A percentile compares a stretch with the other conserved stretches of the same genome.
These are phyloP conservation scores for Entophlyctis helioformis DNA, from an alignment of 192 early-diverging fungal species.

Conservation along the genomic window DNA sequence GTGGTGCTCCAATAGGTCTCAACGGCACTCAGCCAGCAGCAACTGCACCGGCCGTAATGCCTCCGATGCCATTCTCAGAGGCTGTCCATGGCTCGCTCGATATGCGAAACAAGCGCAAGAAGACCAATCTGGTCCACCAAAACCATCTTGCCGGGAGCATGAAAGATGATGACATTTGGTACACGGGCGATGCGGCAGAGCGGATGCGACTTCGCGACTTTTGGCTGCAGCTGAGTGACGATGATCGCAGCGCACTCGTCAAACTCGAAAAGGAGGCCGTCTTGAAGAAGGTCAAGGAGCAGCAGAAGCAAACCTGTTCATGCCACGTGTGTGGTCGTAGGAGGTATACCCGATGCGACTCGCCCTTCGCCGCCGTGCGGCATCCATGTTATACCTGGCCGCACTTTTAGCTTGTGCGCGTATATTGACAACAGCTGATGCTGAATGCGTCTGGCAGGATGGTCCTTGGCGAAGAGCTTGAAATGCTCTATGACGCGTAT, in stretches of 20 bases:
- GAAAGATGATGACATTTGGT: conserved; percentile 55
- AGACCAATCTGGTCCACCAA: too few relatives aligned
- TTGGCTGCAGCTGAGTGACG: conserved; percentile 71
- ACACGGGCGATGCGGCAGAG: conserved; percentile 61
- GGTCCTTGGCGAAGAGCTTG: conserved; percentile 77
- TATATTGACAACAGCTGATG: too few relatives aligned
- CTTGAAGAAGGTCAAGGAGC: conserved; percentile 80
- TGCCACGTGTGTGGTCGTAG: neutral
- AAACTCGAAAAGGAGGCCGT: conserved; percentile 80
- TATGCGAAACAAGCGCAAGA: too few relatives aligned
- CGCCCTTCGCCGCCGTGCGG: neutral
- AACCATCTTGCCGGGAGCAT: too few relatives aligned
- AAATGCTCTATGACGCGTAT: conserved; percentile 77
- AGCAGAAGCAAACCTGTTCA: conserved; percentile 65
- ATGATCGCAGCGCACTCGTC: conserved; percentile 65
- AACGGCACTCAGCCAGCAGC: too few relatives aligned
- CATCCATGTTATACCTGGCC: too few relatives aligned
- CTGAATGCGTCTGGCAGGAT: too few relatives aligned
- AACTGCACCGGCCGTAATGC: too few relatives aligned
- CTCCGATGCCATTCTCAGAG: too few relatives aligned
- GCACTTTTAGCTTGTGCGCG: too few relatives aligned
- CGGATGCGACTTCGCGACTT: conserved; percentile 70
- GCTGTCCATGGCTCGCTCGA: too few relatives aligned
- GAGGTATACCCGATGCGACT: neutral
- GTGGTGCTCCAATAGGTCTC: too few relatives aligned